Evolutionary conservation across 2,329 filamentous ascomycete species (phyloP).

Genomic region (Phyllosticta capitalensis): DNA sequence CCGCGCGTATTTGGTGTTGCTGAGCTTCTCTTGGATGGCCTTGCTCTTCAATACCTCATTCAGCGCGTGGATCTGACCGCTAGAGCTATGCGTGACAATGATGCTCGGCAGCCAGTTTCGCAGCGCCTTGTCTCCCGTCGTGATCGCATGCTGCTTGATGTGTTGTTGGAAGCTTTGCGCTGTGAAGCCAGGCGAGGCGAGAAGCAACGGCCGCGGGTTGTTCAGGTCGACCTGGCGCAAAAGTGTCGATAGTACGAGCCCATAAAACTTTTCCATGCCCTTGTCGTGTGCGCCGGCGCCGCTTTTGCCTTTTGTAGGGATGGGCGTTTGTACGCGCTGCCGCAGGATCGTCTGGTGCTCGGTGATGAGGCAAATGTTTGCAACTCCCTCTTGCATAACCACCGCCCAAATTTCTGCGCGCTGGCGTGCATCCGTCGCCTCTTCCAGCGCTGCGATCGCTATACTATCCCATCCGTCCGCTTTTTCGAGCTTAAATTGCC

Average conservation of each 20-base stretch:
- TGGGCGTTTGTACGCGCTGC: conserved; percentile 55
- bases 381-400: conserved; percentile 82
- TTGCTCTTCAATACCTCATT: conserved; percentile 78
- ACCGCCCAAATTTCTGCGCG: conserved; percentile 80
- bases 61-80: conserved; percentile 77
- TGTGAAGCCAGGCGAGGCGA: conserved; percentile 84
- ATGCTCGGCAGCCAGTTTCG: conserved; percentile 52
- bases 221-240: conserved; percentile 68
- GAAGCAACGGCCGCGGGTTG: conserved; percentile 58
- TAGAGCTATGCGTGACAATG: conserved; percentile 70
- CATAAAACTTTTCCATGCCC: conserved; percentile 68
- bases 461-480: conserved; percentile 82
- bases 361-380: conserved; percentile 75
- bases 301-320: conserved; percentile 59
- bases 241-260: conserved; percentile 65
- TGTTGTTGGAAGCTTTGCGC: conserved; percentile 72
- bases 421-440: conserved; percentile 69
- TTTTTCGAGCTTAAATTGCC: conserved; percentile 84
- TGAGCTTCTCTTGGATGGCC: conserved; percentile 66
- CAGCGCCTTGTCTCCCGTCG: conserved; percentile 64
- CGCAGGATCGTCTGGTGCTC: conserved; percentile 70
- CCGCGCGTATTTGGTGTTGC: conserved; percentile 77
- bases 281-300: conserved; percentile 55
- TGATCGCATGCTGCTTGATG: conserved; percentile 51
- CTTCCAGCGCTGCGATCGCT: conserved; percentile 64